These are phyloP conservation scores for Lasiodiplodia sp. DNA, from an alignment of 2,329 filamentous ascomycete genomes.

Conservation along the genomic window DNA sequence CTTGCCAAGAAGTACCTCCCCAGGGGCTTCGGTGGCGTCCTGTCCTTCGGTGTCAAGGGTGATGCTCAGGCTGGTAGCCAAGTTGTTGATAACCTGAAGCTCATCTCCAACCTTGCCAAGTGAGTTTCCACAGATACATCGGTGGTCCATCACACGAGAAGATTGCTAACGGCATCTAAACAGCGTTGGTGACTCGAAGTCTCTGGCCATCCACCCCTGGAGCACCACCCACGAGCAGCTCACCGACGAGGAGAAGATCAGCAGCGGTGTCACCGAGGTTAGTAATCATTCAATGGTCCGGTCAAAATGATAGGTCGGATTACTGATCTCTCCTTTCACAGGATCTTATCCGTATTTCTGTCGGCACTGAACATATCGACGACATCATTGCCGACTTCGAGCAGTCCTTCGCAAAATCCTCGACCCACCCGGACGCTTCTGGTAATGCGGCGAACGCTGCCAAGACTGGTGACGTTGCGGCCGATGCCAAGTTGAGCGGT, in stretches of 20 bases:
- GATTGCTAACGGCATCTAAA: conserved; percentile 38
- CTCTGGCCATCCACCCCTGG: conserved; percentile 93
- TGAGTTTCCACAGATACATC: conserved; percentile 35
- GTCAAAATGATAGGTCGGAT: not conserved
- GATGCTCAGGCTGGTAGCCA: conserved; percentile 82
- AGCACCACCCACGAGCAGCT: conserved; percentile 95
- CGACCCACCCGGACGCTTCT: conserved; percentile 51
- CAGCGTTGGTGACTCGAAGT: conserved; percentile 88
- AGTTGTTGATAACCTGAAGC: conserved; percentile 91
- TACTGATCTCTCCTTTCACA: conserved; percentile 46
- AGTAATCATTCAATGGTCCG: conserved; percentile 31
- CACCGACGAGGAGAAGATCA: conserved; percentile 77
- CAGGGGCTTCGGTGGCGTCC: conserved; percentile 84
- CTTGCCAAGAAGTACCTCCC: conserved; percentile 86
- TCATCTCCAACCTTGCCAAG: conserved; percentile 95
- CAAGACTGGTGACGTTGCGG: conserved; percentile 39
- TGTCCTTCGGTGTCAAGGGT: conserved; percentile 93
- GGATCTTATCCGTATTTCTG: conserved; percentile 93
- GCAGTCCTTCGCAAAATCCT: conserved; percentile 76
- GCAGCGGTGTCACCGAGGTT: conserved; percentile 82
- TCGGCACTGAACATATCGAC: conserved; percentile 95
- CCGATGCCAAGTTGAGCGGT: conserved; percentile 36
- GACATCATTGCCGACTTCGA: conserved; percentile 97
- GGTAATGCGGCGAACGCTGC: conserved; percentile 43
- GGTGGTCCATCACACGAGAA: not conserved